A percentile compares a stretch with the other conserved stretches of the same genome.
Conservation (phyloP, 2,329 filamentous ascomycete genomes). For the Akanthomyces dipterigenus region DNA sequence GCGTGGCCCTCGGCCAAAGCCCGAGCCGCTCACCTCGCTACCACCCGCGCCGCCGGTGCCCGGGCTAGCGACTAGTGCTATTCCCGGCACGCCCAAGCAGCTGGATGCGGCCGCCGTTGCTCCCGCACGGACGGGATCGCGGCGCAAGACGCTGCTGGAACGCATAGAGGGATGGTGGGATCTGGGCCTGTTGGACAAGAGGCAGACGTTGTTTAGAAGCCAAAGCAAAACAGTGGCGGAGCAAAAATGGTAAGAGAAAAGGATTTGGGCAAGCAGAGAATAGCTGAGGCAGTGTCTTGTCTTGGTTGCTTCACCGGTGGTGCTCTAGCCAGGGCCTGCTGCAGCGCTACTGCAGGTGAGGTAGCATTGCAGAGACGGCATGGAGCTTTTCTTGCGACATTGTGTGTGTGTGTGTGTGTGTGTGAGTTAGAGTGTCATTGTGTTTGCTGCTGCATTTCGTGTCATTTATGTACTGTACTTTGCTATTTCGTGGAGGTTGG, state of each 20-base stretch:
- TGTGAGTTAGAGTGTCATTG: background rate
- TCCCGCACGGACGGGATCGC: constrained; percentile 22
- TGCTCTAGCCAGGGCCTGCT: background rate
- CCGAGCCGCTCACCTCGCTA: constrained; percentile 23
- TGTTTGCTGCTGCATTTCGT: background rate
- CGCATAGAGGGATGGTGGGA: constrained; percentile 51
- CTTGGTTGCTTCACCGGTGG: background rate
- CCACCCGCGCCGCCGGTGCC: constrained; percentile 22
- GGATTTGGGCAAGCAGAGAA: background rate
- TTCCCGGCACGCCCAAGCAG: constrained; percentile 2
- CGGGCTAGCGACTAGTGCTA: background rate
- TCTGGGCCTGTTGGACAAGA: constrained; percentile 41
- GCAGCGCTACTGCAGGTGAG: background rate
- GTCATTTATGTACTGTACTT: background rate
- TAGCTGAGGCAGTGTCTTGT: background rate
- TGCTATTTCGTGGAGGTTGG: background rate
- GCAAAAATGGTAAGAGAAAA: constrained; percentile 5
- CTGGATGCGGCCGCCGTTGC: constrained; percentile 7
- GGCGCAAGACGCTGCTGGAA: constrained; percentile 41
- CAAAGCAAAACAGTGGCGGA: constrained; percentile 13
- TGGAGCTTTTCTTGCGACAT: background rate
- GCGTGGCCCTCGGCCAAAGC: constrained; percentile 15
- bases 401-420: background rate
- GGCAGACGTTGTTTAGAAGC: constrained; percentile 29
- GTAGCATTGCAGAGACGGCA: background rate